phyloP scores from a whole-genome alignment of 2,329 filamentous ascomycete genomes.

The Penicillium sp. region DNA sequence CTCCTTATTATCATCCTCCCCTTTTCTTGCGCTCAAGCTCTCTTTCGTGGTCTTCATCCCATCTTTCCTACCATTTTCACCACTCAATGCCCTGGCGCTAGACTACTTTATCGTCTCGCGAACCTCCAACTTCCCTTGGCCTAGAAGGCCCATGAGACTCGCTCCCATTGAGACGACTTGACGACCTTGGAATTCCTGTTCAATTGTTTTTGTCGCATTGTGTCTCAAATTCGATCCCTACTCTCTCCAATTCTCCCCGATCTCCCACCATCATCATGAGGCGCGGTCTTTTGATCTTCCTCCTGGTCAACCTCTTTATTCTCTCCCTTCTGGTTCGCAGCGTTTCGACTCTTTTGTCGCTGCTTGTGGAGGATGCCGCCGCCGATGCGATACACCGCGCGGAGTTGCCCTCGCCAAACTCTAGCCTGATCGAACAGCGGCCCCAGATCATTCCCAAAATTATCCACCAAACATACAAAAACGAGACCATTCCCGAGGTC shows the following conservation, averaged over 20 bases:
- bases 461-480: slow-evolving; percentile 72
- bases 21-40: not conserved
- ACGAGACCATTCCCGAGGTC: slow-evolving; percentile 61
- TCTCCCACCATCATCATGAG: slow-evolving; percentile 48
- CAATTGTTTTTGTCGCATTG: not conserved
- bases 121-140: not conserved
- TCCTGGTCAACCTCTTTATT: slow-evolving; percentile 61
- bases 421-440: slow-evolving; percentile 53
- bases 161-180: not conserved
- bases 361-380: slow-evolving; percentile 64
- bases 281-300: slow-evolving; percentile 57
- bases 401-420: slow-evolving; percentile 63
- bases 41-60: not conserved
- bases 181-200: not conserved
- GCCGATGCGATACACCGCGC: slow-evolving; percentile 62
- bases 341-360: slow-evolving; percentile 66
- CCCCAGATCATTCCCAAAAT: slow-evolving; percentile 68
- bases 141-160: not conserved
- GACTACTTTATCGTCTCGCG: not conserved
- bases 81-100: not conserved
- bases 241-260: not conserved
- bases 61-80: not conserved
- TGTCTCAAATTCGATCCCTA: not conserved
- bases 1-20: slow-evolving; percentile 7
- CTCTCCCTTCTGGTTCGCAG: slow-evolving; percentile 61